Percentiles rank a stretch among this genome's conserved stretches.
Evolutionary conservation across 805 yeast species (phyloP).

Genomic region (Sugiyamaella marilandica): DNA sequence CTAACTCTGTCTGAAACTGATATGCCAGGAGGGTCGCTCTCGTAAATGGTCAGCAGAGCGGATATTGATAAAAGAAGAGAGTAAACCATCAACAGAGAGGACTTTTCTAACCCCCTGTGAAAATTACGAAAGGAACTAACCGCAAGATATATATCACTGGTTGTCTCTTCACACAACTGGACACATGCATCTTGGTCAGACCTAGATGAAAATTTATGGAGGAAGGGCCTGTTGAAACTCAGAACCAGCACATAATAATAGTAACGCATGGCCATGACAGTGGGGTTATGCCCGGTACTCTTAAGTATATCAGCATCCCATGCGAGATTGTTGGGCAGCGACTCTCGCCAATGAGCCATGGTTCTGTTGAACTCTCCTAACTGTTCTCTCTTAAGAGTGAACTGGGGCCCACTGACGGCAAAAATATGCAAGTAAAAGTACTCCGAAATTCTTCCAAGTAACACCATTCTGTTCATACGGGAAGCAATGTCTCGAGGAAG

Average conservation of each 20-base stretch:
- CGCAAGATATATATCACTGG: neutral
- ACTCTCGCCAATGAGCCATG: neutral
- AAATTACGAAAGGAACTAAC: neutral
- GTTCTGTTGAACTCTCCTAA: neutral
- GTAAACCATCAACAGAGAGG: neutral
- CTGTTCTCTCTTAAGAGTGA: neutral
- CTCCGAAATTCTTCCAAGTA: neutral
- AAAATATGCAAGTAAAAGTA: conserved; percentile 1
- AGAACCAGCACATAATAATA: neutral
- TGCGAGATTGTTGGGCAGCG: neutral
- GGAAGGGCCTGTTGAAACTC: conserved; percentile 1
- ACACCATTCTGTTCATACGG: neutral
- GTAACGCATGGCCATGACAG: neutral
- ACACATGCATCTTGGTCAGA: neutral
- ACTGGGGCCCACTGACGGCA: conserved; percentile 1
- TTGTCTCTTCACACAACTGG: neutral
- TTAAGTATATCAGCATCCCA: neutral
- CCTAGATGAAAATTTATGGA: neutral
- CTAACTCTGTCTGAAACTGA: neutral
- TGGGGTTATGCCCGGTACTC: neutral
- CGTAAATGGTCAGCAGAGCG: neutral
- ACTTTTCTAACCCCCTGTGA: neutral
- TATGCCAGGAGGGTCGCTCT: neutral
- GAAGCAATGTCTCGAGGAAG: neutral
- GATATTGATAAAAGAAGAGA: neutral